phyloP scores from a whole-genome alignment of 1,139 yeast genomes.

The Dujonia santamariae region DNA sequence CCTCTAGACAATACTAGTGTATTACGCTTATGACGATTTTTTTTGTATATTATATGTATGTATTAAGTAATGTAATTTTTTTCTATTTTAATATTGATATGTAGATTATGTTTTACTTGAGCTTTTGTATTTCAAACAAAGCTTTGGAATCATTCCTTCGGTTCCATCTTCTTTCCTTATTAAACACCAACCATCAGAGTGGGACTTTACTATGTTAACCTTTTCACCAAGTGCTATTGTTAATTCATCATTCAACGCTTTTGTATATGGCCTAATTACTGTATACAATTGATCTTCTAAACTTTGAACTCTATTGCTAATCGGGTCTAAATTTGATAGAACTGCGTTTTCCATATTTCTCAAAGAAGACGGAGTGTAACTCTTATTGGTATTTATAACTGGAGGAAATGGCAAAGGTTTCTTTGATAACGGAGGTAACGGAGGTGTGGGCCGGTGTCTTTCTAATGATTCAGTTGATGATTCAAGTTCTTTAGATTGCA shows the following conservation, averaged over 20 bases:
- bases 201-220: slow-evolving; percentile 24
- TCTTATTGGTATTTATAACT: slow-evolving; percentile 7
- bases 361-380: slow-evolving; percentile 7
- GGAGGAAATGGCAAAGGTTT: slow-evolving; percentile 16
- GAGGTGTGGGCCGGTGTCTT: background rate
- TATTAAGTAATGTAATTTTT: background rate
- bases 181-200: slow-evolving; percentile 42
- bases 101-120: slow-evolving; percentile 3
- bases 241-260: slow-evolving; percentile 33
- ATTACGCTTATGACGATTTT: background rate
- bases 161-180: slow-evolving; percentile 14
- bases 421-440: slow-evolving; percentile 2
- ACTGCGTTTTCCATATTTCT: slow-evolving; percentile 10
- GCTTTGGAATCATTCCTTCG: slow-evolving; percentile 35
- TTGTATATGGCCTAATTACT: slow-evolving; percentile 27
- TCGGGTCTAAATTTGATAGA: background rate
- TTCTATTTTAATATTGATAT: background rate
- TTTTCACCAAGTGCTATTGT: slow-evolving; percentile 30
- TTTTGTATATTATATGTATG: slow-evolving; percentile 1
- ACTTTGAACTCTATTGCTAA: slow-evolving; percentile 1
- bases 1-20: slow-evolving; percentile 5
- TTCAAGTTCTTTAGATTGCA: too few species aligned
- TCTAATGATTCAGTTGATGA: too few species aligned
- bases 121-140: slow-evolving; percentile 20
- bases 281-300: slow-evolving; percentile 4